A percentile compares a stretch with the other conserved stretches of the same genome.
Conservation (phyloP, 352 stramenopile species). For the Globisporangium acanthophoron region DNA sequence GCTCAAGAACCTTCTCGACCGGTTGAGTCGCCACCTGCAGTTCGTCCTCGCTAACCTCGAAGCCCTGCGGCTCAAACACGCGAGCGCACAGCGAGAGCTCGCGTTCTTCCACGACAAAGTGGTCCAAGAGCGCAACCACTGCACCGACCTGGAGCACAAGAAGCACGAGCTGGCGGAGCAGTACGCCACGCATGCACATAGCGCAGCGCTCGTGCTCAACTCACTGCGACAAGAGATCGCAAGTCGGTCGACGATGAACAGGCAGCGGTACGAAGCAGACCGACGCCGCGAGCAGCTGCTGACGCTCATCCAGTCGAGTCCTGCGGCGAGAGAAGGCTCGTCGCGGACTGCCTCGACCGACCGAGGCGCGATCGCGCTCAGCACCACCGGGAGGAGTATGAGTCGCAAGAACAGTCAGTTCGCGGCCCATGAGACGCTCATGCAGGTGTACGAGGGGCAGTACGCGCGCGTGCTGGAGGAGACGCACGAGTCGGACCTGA, state of each 20-base stretch:
- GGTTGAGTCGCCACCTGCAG: conserved; percentile 26
- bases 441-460: conserved; percentile 54
- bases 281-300: conserved; percentile 44
- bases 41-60: conserved; percentile 35
- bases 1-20: conserved; percentile 38
- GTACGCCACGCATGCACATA: conserved; percentile 22
- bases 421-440: conserved; percentile 37
- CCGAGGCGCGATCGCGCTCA: neutral
- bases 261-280: conserved; percentile 37
- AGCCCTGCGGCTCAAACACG: conserved; percentile 21
- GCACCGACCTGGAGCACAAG: conserved; percentile 21
- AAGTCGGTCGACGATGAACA: conserved; percentile 32
- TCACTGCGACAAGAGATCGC: conserved; percentile 44
- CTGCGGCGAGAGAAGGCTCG: conserved; percentile 6
- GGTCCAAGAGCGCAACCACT: conserved; percentile 31
- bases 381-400: neutral
- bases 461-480: conserved; percentile 46
- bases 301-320: conserved; percentile 30
- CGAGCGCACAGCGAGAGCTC: conserved; percentile 19
- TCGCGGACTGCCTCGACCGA: neutral
- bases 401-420: conserved; percentile 9
- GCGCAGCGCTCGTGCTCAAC: conserved; percentile 28
- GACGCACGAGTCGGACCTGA: conserved; percentile 44
- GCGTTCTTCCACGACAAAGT: conserved; percentile 31
- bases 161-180: conserved; percentile 19